Conservation (phyloP, 345 rosid genomes). For the Sisymbrium irio region DNA sequence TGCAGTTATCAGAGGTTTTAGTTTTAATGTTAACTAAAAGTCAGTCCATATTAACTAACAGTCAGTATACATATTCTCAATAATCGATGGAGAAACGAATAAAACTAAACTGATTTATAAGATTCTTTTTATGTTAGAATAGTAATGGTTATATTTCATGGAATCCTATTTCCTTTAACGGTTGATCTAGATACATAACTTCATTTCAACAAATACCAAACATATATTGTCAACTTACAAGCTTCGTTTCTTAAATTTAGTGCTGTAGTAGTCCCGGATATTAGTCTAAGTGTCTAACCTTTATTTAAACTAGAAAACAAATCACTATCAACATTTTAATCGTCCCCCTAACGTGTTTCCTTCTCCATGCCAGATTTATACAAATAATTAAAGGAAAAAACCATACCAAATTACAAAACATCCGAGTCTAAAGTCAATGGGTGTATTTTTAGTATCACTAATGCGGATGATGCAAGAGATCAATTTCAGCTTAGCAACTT, state of each 20-base stretch:
- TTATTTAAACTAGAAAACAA: conserved; percentile 2
- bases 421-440: neutral
- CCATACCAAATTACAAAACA: neutral
- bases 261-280: neutral
- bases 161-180: neutral
- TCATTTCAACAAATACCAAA: neutral
- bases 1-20: neutral
- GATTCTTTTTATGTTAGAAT: neutral
- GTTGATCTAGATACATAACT: neutral
- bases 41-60: no score
- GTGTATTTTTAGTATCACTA: neutral
- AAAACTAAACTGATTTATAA: neutral
- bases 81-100: neutral
- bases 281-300: conserved; percentile 4
- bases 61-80: neutral
- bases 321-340: conserved; percentile 9
- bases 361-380: neutral
- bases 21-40: no score
- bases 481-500: neutral
- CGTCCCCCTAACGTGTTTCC: conserved; percentile 19
- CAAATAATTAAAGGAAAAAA: neutral
- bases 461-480: neutral
- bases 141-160: neutral
- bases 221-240: neutral
- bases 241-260: no score